These are phyloP conservation scores for Trichosanthes cucumerina DNA, from an alignment of 306 rosid genomes.

Conservation along the genomic window DNA sequence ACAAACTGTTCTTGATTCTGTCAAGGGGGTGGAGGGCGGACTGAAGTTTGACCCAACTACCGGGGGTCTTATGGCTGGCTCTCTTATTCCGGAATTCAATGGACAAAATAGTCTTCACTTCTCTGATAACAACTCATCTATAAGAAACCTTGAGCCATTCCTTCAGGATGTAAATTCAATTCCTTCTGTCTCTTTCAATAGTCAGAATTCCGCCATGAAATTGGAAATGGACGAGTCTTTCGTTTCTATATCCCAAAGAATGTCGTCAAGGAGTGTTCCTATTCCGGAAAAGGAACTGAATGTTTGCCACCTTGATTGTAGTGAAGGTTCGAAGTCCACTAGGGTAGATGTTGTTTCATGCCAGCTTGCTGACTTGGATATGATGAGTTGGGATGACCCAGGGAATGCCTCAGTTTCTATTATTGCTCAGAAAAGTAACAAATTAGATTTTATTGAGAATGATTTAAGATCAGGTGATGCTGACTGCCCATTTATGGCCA, in stretches of 20 bases:
- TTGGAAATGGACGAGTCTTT: conserved; percentile 36
- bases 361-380: conserved; percentile 15
- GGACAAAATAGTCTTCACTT: conserved; percentile 18
- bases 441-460: conserved; percentile 11
- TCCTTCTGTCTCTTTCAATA: conserved; percentile 15
- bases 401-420: conserved; percentile 22
- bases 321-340: conserved; percentile 29
- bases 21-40: conserved; percentile 64
- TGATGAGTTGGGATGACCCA: conserved; percentile 16
- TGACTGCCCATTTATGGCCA: conserved; percentile 20
- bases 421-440: conserved; percentile 17
- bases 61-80: conserved; percentile 47
- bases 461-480: conserved; percentile 23
- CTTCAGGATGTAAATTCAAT: conserved; percentile 21
- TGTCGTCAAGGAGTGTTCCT: conserved; percentile 4
- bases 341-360: conserved; percentile 27
- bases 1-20: conserved; percentile 65
- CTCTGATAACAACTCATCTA: conserved; percentile 26
- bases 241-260: conserved; percentile 12
- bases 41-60: conserved; percentile 58
- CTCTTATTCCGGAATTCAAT: conserved; percentile 41
- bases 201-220: conserved; percentile 25
- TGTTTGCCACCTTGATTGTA: conserved; percentile 19
- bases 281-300: conserved; percentile 21
- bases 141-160: conserved; percentile 15